Evolutionary conservation across 352 stramenopile species (phyloP), one percentile per base, ranked within the genome.

Genomic region (Elongisporangium anandrum): DNA sequence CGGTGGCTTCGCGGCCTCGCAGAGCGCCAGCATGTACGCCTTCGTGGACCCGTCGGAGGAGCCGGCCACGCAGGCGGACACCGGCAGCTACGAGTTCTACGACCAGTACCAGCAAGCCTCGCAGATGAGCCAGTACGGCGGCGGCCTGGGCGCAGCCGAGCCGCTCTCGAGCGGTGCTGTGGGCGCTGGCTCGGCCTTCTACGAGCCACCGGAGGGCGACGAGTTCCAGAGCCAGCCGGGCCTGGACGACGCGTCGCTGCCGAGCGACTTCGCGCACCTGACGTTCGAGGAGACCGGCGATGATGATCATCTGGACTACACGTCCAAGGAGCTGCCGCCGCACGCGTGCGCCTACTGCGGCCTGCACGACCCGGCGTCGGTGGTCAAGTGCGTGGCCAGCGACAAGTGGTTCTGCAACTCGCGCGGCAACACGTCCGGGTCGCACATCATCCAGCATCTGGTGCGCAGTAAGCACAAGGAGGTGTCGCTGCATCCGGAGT

Each of bases 351-450:
- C 88, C 9, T 99, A 99, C 80, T 99, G 97, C 66, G 97, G 97
- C 0, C 88, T 99, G 60, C 92, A 98, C 68, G 96, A 99, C 68
- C 94, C 95, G 10, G 85, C 90, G 17, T 98, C 87, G 22, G 97
- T 99, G 0, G 97, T 98, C 26, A 95, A 97, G 68, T 99, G 97
- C 72, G 93, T 99, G 4, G 74, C 96, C 51, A 94, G 75, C 7
- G 88, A 91, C 57, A 99, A 99, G 69, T 99, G 97, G 97, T 99
- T 99, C 70, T 99, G 97, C 78, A 99, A 99, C 81, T 97, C 90
- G 29, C 76, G 90, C 19, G 92, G 94, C n/a, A 97, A 95, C 69
- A 97, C 81, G 16, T 95, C 77, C 5, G 96, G 92, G 23, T 98
- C 94, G 20, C 97, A 99, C 71, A 97, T 99, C 57, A 96, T 99